Percentiles rank a stretch among this genome's conserved stretches.
These are phyloP conservation scores for Quercus alba DNA, from an alignment of 306 rosid genomes.

Conservation along the genomic window DNA sequence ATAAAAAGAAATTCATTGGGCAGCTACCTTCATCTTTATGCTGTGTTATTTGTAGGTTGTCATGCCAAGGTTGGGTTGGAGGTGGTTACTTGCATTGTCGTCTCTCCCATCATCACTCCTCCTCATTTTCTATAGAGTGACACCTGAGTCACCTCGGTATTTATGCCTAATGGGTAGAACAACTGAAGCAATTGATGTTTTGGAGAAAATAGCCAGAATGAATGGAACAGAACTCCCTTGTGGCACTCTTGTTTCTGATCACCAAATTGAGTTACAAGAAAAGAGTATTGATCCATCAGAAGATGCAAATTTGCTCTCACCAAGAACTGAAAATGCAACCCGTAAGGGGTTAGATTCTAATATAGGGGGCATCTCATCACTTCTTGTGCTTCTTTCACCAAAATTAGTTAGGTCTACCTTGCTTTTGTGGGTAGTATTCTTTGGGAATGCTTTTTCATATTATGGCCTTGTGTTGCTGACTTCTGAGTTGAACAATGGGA, in stretches of 20 bases:
- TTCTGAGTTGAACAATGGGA: slow-evolving; percentile 62
- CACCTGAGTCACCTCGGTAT: slow-evolving; percentile 94
- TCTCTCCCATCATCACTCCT: slow-evolving; percentile 81
- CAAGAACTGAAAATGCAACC: slow-evolving; percentile 30
- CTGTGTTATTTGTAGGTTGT: slow-evolving; percentile 57
- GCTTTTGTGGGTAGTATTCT: slow-evolving; percentile 87
- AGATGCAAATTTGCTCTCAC: slow-evolving; percentile 56
- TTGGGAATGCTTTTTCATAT: slow-evolving; percentile 94
- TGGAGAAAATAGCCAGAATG: slow-evolving; percentile 83
- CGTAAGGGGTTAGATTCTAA: slow-evolving; percentile 34
- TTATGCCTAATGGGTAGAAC: slow-evolving; percentile 72
- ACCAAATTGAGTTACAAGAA: slow-evolving; percentile 43
- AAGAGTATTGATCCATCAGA: slow-evolving; percentile 41
- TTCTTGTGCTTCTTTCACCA: slow-evolving; percentile 70
- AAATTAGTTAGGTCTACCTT: slow-evolving; percentile 68
- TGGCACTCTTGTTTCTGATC: slow-evolving; percentile 72
- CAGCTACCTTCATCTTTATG: slow-evolving; percentile 25
- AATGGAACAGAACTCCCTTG: slow-evolving; percentile 73
- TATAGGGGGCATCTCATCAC: slow-evolving; percentile 52
- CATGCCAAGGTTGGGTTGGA: slow-evolving; percentile 97
- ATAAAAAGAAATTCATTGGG: slow-evolving; percentile 10
- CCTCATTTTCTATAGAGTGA: slow-evolving; percentile 67
- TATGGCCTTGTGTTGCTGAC: slow-evolving; percentile 97
- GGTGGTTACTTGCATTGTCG: slow-evolving; percentile 92
- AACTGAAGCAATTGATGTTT: slow-evolving; percentile 60